Conservation (phyloP, 2,329 filamentous ascomycete species). For the Verticillium dahliae region DNA sequence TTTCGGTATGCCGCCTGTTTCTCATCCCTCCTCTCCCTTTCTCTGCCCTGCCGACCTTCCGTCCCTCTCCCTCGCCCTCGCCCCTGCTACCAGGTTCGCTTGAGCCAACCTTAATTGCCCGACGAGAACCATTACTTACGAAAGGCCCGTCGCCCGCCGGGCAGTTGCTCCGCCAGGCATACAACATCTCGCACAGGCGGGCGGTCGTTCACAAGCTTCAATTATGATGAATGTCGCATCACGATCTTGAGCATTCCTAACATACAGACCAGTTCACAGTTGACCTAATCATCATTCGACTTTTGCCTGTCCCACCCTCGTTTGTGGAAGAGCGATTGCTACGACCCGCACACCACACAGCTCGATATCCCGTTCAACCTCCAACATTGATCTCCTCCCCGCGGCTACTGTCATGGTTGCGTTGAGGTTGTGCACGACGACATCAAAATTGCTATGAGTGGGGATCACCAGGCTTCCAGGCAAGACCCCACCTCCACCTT, state of each 20-base stretch:
- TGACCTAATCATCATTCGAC: neutral
- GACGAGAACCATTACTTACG: neutral
- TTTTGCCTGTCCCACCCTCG: neutral
- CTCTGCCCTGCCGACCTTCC: neutral
- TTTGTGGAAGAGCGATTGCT: neutral
- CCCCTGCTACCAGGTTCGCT: constrained; percentile 1
- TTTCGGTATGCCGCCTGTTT: neutral
- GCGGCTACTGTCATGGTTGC: constrained; percentile 9
- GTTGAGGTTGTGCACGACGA: constrained; percentile 12
- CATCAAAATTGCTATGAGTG: constrained; percentile 52
- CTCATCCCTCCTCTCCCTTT: neutral
- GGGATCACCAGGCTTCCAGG: constrained; percentile 51
- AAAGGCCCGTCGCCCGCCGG: neutral
- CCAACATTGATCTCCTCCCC: neutral
- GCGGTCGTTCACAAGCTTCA: constrained; percentile 5
- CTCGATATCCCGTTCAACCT: constrained; percentile 2
- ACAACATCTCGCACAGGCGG: neutral
- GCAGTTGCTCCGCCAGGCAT: neutral
- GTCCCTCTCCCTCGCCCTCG: neutral
- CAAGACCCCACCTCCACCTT: constrained; percentile 21
- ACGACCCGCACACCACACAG: constrained; percentile 1
- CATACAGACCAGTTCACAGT: neutral
- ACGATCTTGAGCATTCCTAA: constrained; percentile 8
- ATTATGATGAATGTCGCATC: constrained; percentile 12
- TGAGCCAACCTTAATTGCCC: neutral